Base-by-base conservation (phyloP, 352 stramenopile genomes). In the Phytophthora parvispora region DNA sequence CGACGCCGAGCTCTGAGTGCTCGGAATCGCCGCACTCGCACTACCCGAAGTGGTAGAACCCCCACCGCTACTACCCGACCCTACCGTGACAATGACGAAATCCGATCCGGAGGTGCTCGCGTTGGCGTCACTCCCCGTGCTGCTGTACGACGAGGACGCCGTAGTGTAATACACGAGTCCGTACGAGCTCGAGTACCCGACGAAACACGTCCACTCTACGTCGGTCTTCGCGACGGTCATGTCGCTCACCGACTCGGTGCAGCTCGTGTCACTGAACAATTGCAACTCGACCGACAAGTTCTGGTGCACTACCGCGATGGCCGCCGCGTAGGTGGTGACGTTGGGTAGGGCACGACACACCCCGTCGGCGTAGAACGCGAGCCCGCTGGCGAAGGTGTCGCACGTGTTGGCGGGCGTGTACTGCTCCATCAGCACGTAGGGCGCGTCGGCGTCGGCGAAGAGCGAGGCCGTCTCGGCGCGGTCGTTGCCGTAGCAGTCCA, bases 351-450 rank as follows among this genome's bases (percentile, higher is more conserved):
- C 32, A 25, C 65, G 28, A 64, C 65, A 72, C 20, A 60, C 4
- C 31, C 65, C 65, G 27, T 72, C 58, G 4, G 65, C 65, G 28
- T 72, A 72, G 43, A 72, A 72, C 24, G 65, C 50, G 4, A 64
- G 50, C 4, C 38, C 50, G n/a, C 61, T 61, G n/a, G 53, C 29
- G 34, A 68, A 68, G 0, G 42, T 55, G 38, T 67, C 58, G 10
- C 65, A 72, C 22, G 50, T 67, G 22, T 68, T 54, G 20, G 50
- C 42, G 3, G 65, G 57, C 3, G 65, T 63, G 59, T 68, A 72
- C 15, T 72, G 58, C 42, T 72, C 65, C 51, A 68, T 32, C 18
- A 72, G 13, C 7, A 68, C 58, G 32, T 68, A 72, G 31, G 65
- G 58, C 1, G 58, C 65, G n/a, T 72, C 65, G 1, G 56, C 58